These are phyloP conservation scores for Suhomyces choctaworum DNA, from an alignment of 1,139 yeast species.

Conservation along the genomic window DNA sequence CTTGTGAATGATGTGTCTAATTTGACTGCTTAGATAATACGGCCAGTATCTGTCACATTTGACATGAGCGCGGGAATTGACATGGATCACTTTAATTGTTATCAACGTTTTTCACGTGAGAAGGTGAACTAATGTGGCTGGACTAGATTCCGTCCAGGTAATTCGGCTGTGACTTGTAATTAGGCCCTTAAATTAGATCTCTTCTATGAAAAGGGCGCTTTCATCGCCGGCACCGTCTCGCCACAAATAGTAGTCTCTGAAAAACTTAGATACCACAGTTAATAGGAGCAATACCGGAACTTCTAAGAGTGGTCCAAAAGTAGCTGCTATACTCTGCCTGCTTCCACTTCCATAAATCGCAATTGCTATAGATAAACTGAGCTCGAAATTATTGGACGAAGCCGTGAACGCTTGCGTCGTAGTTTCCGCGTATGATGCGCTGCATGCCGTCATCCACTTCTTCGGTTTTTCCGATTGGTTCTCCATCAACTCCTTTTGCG, in stretches of 20 bases:
- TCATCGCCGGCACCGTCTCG: constrained; percentile 18
- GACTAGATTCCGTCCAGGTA: no score
- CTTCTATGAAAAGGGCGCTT: no score
- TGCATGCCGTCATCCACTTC: constrained; percentile 26
- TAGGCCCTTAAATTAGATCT: no score
- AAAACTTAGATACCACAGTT: constrained; percentile 42
- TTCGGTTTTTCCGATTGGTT: constrained; percentile 11
- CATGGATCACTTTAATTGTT: no score
- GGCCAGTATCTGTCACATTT: no score
- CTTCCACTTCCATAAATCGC: constrained; percentile 55
- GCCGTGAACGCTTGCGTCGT: constrained; percentile 59
- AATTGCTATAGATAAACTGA: constrained; percentile 47
- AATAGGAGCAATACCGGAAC: constrained; percentile 33
- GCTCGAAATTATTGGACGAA: constrained; percentile 50
- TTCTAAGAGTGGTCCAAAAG: constrained; percentile 54
- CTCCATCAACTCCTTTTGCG: constrained; percentile 5
- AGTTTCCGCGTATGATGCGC: constrained; percentile 42
- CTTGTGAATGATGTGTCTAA: no score
- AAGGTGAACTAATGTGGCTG: no score
- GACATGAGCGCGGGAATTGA: no score
- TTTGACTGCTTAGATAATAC: no score
- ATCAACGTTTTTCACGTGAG: no score
- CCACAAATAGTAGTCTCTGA: constrained; percentile 29
- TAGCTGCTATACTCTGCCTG: constrained; percentile 58
- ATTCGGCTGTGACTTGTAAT: no score